Evolutionary conservation across 2,329 filamentous ascomycete species (phyloP), one percentile per base, ranked within the genome.

Genomic region (Ophiostoma populinum): DNA sequence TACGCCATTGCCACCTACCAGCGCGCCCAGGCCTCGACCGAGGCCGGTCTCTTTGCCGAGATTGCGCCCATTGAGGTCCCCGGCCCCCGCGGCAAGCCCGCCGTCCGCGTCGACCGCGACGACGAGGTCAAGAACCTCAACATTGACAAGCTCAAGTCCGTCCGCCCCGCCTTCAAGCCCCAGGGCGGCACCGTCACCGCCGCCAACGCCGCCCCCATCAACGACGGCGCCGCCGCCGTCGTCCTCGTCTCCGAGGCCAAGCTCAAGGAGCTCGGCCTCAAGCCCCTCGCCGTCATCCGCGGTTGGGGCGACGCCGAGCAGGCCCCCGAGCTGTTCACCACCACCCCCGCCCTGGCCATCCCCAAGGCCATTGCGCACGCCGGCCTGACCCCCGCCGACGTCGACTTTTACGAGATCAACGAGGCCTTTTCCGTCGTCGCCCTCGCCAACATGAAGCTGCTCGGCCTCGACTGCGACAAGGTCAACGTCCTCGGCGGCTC

Each of bases 341-440:
- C 85, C 32, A 80, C 90, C 7, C 90, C 90, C 8, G 72, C 90
- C 15, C 71, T 95, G 38, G 90, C 90, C 45, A 92, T 98, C 49
- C 90, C 90, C 55, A 98, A 95, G 68, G 90, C 90, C 39, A 72
- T 98, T 52, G 85, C 87, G 68, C 87, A 98, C 60, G 90, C 90
- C 42, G 80, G 81, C 43, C 62, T 98, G 42, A 70, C 73, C 38
- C 68, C 75, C 47, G 72, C 77, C 43, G 67, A 81, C 40, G 68
- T 98, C 39, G 87, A 95, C 51, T 90, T 75, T 48, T 98, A 90
- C 57, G 90, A 98, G 67, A 94, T 98, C 67, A 98, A 98, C 66
- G 90, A 98, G 67, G 90, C 90, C 27, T 98, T 98, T 67, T 90
- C 81, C 43, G 90, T 93, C 33, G 90, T 98, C 43, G 83, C 90